A percentile compares a stretch with the other conserved stretches of the same genome.
Conservation (phyloP, 371 early-diverging fungal species). For the Rhizopus stolonifer region DNA sequence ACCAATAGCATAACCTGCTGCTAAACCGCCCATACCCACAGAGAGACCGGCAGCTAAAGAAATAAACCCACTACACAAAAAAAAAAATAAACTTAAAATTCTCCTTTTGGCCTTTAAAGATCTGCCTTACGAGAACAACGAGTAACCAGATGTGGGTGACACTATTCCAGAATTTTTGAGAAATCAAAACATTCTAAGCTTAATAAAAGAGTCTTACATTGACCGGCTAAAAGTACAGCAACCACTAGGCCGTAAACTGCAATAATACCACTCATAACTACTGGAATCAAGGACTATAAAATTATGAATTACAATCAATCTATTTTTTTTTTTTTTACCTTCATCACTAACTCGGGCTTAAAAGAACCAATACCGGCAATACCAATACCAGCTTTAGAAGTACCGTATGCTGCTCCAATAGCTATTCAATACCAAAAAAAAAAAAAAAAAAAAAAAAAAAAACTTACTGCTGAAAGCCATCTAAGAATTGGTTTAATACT, state of each 20-base stretch:
- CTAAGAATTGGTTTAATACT: slow-evolving; percentile 24
- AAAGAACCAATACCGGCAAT: slow-evolving; percentile 86
- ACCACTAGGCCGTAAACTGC: slow-evolving; percentile 91
- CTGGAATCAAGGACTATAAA: slow-evolving; percentile 75
- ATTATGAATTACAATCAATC: no score
- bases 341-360: slow-evolving; percentile 88
- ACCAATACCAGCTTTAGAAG: slow-evolving; percentile 90
- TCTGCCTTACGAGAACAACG: slow-evolving; percentile 47
- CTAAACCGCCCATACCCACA: slow-evolving; percentile 86
- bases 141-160: slow-evolving; percentile 50
- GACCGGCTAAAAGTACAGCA: slow-evolving; percentile 77
- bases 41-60: slow-evolving; percentile 84
- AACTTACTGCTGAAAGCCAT: slow-evolving; percentile 47
- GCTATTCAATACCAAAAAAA: slow-evolving; percentile 56
- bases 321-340: no score
- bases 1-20: slow-evolving; percentile 92
- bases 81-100: neutral
- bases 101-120: neutral
- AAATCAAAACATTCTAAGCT: no score
- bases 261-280: slow-evolving; percentile 95
- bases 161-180: no score
- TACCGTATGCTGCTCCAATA: slow-evolving; percentile 92
- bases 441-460: no score
- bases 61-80: slow-evolving; percentile 65
- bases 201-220: slow-evolving; percentile 48